These are phyloP conservation scores for Priceomyces carsonii DNA, from an alignment of 805 yeast genomes.

Conservation along the genomic window DNA sequence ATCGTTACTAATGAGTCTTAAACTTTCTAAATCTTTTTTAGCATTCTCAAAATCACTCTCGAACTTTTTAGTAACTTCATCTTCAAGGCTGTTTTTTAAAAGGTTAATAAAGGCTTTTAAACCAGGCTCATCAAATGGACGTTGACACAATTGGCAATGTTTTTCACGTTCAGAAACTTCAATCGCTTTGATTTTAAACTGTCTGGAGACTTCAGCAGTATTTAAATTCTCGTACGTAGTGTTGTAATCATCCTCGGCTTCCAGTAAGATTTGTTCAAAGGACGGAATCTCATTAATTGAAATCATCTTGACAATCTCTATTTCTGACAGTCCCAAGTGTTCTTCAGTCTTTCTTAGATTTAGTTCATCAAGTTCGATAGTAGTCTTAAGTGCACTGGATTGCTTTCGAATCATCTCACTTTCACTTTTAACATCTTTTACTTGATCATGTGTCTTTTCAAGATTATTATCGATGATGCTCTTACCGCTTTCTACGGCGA, in stretches of 20 bases:
- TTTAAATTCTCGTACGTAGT: conserved; percentile 65
- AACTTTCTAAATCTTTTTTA: conserved; percentile 29
- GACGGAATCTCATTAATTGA: conserved; percentile 44
- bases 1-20: conserved; percentile 30
- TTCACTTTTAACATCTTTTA: not conserved
- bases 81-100: conserved; percentile 28
- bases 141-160: conserved; percentile 71
- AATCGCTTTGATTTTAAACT: conserved; percentile 70
- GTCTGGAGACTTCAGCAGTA: conserved; percentile 65
- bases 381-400: conserved; percentile 1
- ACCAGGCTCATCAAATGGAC: conserved; percentile 55
- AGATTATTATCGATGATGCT: conserved; percentile 6
- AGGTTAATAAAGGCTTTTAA: conserved; percentile 26
- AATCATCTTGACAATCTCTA: conserved; percentile 25
- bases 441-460: not conserved
- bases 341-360: conserved; percentile 9
- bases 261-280: conserved; percentile 51
- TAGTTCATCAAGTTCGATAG: conserved; percentile 1
- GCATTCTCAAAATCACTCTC: conserved; percentile 29
- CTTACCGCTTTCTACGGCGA: conserved; percentile 16
- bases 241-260: conserved; percentile 62
- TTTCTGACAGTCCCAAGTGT: conserved; percentile 2
- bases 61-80: conserved; percentile 28
- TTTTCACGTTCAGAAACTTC: conserved; percentile 56
- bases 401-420: not conserved